These are phyloP conservation scores for Verruconis gallopava DNA, from an alignment of 2,329 filamentous ascomycete species.

Conservation along the genomic window DNA sequence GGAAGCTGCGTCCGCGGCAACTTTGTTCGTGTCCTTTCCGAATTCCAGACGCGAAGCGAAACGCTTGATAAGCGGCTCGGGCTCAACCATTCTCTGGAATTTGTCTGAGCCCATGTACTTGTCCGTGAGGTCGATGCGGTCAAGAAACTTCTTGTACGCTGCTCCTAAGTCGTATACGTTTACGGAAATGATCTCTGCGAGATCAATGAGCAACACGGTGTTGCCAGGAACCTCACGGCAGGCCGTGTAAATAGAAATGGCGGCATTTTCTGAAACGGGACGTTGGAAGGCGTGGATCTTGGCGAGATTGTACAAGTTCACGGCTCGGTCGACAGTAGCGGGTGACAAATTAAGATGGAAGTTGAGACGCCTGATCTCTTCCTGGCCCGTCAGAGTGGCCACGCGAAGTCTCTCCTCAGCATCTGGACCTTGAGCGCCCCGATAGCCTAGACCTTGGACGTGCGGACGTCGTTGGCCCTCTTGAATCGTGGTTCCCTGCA, in stretches of 20 bases:
- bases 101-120: slow-evolving; percentile 19
- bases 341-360: neutral
- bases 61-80: slow-evolving; percentile 81
- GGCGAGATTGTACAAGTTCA: slow-evolving; percentile 6
- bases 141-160: slow-evolving; percentile 64
- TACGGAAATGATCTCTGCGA: slow-evolving; percentile 68
- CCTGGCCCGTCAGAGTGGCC: slow-evolving; percentile 27
- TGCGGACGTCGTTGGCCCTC: slow-evolving; percentile 74
- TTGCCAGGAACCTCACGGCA: slow-evolving; percentile 70
- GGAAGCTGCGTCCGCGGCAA: slow-evolving; percentile 76
- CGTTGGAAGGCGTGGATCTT: slow-evolving; percentile 9
- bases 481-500: slow-evolving; percentile 79
- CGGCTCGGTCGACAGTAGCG: neutral
- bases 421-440: slow-evolving; percentile 47
- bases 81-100: slow-evolving; percentile 48
- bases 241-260: slow-evolving; percentile 82
- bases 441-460: slow-evolving; percentile 37
- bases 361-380: slow-evolving; percentile 29
- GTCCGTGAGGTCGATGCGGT: slow-evolving; percentile 1
- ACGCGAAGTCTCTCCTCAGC: slow-evolving; percentile 28
- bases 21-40: slow-evolving; percentile 63
- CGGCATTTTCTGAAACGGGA: slow-evolving; percentile 33
- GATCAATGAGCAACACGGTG: slow-evolving; percentile 85
- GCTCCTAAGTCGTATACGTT: slow-evolving; percentile 89
- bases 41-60: slow-evolving; percentile 92